These are phyloP conservation scores for Tricholoma sp. DNA, from an alignment of 768 basidiomycete genomes.

Conservation along the genomic window DNA sequence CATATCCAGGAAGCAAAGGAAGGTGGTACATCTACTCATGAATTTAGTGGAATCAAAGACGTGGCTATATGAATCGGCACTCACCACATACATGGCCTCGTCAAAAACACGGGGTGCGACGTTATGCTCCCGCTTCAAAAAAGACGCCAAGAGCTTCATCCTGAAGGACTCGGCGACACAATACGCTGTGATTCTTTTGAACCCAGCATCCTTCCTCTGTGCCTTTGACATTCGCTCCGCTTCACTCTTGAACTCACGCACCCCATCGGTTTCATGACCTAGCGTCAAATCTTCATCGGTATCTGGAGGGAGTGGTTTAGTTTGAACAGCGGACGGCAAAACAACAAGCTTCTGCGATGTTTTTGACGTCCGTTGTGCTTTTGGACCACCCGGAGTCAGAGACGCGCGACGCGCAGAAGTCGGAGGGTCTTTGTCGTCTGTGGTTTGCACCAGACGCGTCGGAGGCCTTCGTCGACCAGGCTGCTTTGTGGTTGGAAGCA, in stretches of 20 bases:
- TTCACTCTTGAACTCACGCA: slow-evolving; percentile 75
- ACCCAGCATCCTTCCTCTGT: slow-evolving; percentile 76
- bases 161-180: slow-evolving; percentile 82
- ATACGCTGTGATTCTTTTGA: slow-evolving; percentile 83
- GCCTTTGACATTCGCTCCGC: slow-evolving; percentile 88
- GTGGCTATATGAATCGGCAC: slow-evolving; percentile 23
- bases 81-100: slow-evolving; percentile 88
- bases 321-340: slow-evolving; percentile 87
- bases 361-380: slow-evolving; percentile 79
- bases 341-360: slow-evolving; percentile 88
- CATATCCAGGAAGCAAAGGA: slow-evolving; percentile 88
- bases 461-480: slow-evolving; percentile 26
- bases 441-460: slow-evolving; percentile 23
- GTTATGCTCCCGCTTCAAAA: slow-evolving; percentile 91
- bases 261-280: slow-evolving; percentile 63
- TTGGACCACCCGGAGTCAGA: slow-evolving; percentile 36
- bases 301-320: slow-evolving; percentile 52
- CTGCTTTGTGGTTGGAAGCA: slow-evolving; percentile 21
- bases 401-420: slow-evolving; percentile 32
- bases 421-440: slow-evolving; percentile 14
- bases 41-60: neutral
- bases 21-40: slow-evolving; percentile 77
- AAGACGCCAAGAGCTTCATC: slow-evolving; percentile 78
- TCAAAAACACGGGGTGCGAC: slow-evolving; percentile 84
- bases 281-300: slow-evolving; percentile 47